phyloP scores from a whole-genome alignment of 805 yeast genomes.

The Cyberlindnera xylosilytica region DNA sequence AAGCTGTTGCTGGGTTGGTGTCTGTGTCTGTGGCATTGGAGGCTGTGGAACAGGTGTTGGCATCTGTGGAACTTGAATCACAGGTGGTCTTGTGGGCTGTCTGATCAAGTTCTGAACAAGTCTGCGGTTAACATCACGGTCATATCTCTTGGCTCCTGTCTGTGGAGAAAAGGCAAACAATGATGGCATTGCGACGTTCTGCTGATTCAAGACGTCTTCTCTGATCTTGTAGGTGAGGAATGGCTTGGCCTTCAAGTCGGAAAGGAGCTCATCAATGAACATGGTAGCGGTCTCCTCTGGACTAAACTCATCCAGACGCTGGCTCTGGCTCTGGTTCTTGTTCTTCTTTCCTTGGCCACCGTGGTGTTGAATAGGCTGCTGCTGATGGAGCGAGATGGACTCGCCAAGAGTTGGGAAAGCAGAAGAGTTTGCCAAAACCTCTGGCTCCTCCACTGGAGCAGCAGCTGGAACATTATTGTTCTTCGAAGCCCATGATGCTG shows the following conservation, averaged over 20 bases:
- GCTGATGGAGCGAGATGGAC: conserved; percentile 33
- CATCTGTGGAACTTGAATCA: conserved; percentile 8
- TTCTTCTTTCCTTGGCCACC: conserved; percentile 24
- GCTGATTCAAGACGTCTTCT: conserved; percentile 3
- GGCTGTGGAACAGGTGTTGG: not conserved
- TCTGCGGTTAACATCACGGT: conserved; percentile 31
- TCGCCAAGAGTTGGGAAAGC: conserved; percentile 62
- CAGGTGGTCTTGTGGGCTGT: conserved; percentile 26
- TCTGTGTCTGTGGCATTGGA: conserved; percentile 13
- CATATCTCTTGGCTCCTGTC: not conserved
- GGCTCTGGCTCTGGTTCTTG: conserved; percentile 23
- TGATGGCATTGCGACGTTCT: conserved; percentile 3
- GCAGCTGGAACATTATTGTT: conserved; percentile 16
- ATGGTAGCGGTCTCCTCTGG: conserved; percentile 41
- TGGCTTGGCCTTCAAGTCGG: conserved; percentile 34
- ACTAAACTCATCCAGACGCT: conserved; percentile 27
- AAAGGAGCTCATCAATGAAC: not conserved
- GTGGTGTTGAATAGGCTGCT: conserved; percentile 26
- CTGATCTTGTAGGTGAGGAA: conserved; percentile 3
- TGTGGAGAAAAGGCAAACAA: conserved; percentile 8
- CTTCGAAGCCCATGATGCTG: conserved; percentile 62
- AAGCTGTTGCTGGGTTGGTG: conserved; percentile 11
- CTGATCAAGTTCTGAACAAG: conserved; percentile 35
- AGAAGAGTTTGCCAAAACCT: conserved; percentile 40
- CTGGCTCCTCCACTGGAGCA: conserved; percentile 7